Evolutionary conservation across 805 yeast species (phyloP).

Genomic region (Debaryomyces hansenii): DNA sequence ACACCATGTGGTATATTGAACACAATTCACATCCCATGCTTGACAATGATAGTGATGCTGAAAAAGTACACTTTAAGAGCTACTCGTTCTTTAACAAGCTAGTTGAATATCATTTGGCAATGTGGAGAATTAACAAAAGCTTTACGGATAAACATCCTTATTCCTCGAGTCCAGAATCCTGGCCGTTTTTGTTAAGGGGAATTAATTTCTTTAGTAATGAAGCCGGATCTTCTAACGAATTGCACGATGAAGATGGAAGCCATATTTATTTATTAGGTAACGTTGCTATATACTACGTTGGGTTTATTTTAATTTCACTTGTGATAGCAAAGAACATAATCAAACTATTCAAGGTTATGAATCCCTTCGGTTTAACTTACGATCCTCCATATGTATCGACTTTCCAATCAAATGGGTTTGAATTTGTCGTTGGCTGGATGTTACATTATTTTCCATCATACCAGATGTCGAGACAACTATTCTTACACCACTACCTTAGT

Average conservation of each 20-base stretch:
- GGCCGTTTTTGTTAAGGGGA: constrained; percentile 66
- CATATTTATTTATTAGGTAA: constrained; percentile 67
- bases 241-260: constrained; percentile 22
- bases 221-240: constrained; percentile 26
- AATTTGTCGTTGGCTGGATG: constrained; percentile 55
- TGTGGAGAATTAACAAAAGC: constrained; percentile 51
- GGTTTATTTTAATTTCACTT: constrained; percentile 34
- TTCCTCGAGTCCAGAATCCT: constrained; percentile 56
- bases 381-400: constrained; percentile 12
- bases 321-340: constrained; percentile 16
- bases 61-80: constrained; percentile 17
- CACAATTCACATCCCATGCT: constrained; percentile 56
- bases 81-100: constrained; percentile 51
- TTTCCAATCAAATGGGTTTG: constrained; percentile 25
- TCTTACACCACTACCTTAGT: constrained; percentile 49
- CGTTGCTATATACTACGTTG: constrained; percentile 53
- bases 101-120: constrained; percentile 54
- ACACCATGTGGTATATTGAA: constrained; percentile 77
- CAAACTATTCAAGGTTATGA: constrained; percentile 22
- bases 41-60: constrained; percentile 17
- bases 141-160: constrained; percentile 49
- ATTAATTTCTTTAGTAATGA: constrained; percentile 53
- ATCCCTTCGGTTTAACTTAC: constrained; percentile 26
- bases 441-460: constrained; percentile 60
- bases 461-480: constrained; percentile 36